Base-by-base conservation (phyloP, 495 filamentous ascomycete species). In the Tuber brumale region DNA sequence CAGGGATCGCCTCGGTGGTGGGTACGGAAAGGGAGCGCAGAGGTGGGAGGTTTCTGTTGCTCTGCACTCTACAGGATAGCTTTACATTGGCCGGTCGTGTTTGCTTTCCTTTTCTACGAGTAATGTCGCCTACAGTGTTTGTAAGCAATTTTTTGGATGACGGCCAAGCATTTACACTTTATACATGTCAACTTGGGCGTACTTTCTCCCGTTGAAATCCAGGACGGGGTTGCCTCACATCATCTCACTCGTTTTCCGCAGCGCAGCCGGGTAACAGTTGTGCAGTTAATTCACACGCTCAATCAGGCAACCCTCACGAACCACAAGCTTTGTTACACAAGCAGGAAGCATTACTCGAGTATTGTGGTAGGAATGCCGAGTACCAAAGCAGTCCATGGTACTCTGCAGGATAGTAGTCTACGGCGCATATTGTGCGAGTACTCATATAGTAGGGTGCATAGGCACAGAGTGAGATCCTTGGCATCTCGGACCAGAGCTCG, bases 1-100 rank as follows among this genome's bases (percentile, higher is more conserved):
- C 51, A 91, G 91, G 85, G 97, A 95, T 80, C 86, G 93, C 18
- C 85, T 99, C 16, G 95, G 94, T 14, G 94, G 94, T 43, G 93
- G 91, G 3, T 97, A 97, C 85, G 94, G 94, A 3, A 86, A 27
- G 42, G 93, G 91, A 14, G 85, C 94, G 14, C 57, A 66, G 83
- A 89, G 89, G 81, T 99, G 95, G 95, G 95, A 99, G 85, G 93
- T 97, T 27, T 90, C 76, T 48, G 79, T 83, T 35, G 79, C 75
- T 69, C 12, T 66, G 14, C 57, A 35, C 57, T 18, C 57, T 18
- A 66, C 57, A 66, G 27, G 57, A 35, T 66, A 66, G 27, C 18
- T 66, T 35, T 35, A 19, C 27, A 19, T 35, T 66, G 27, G 14
- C 5, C 1, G 12, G 27, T 31, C 31, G 27, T 18, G 4, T 31